These are phyloP conservation scores for Thozetella sp. DNA, from an alignment of 495 filamentous ascomycete genomes.

Conservation along the genomic window DNA sequence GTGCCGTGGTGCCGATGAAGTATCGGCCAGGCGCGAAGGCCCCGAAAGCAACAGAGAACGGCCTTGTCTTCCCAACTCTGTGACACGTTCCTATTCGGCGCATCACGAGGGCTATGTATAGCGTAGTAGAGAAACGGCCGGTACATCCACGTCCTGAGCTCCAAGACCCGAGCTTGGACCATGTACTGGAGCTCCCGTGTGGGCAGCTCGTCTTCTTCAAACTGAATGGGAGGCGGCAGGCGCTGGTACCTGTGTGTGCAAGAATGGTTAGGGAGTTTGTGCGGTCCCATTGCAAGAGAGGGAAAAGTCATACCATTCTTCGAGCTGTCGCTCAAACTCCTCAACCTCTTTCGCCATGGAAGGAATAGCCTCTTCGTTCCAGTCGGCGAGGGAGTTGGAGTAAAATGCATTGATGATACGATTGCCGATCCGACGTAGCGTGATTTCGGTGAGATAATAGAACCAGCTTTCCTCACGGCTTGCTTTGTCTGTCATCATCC, in stretches of 20 bases:
- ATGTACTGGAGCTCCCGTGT: not conserved
- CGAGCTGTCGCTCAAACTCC: not conserved
- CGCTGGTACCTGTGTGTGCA: not conserved
- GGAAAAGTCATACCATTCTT: not conserved
- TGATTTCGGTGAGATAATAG: not conserved
- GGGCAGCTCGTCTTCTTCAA: not conserved
- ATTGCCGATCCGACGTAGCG: not conserved
- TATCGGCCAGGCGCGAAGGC: not conserved
- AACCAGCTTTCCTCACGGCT: not conserved
- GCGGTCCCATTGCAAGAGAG: not conserved
- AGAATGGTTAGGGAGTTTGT: not conserved
- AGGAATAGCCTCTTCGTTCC: not conserved
- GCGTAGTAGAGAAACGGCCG: not conserved
- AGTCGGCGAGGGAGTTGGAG: not conserved
- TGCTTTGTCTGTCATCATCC: too few relatives aligned
- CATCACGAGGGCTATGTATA: not conserved
- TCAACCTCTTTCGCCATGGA: not conserved
- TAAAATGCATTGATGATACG: not conserved
- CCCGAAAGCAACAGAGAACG: not conserved
- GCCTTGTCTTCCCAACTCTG: not conserved
- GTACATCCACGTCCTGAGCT: not conserved
- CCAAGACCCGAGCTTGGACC: not conserved
- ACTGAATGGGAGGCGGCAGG: not conserved
- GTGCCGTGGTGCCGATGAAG: not conserved
- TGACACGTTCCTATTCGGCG: not conserved